phyloP scores from a whole-genome alignment of 2,329 filamentous ascomycete species.

The Trichoderma gracile region DNA sequence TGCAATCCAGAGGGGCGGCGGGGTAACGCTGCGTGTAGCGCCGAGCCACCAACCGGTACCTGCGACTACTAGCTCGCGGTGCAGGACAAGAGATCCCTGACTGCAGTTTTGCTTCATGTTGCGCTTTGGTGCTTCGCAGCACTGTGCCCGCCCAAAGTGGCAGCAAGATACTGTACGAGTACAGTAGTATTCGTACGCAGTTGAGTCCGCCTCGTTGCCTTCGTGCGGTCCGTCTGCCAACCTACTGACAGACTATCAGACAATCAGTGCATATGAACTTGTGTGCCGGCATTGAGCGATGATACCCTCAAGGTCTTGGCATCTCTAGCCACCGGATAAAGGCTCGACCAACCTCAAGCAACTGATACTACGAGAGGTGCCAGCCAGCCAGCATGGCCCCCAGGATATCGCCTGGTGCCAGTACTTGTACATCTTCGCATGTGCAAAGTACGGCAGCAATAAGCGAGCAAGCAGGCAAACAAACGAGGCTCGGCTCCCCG shows the following conservation, averaged over 20 bases:
- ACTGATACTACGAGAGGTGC: no score
- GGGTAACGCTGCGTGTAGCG: slow-evolving; percentile 21
- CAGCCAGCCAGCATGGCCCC: slow-evolving; percentile 6
- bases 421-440: not conserved
- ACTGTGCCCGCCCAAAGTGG: not conserved
- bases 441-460: not conserved
- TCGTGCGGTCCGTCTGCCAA: no score
- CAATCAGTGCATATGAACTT: not conserved
- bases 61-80: slow-evolving; percentile 5
- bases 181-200: no score
- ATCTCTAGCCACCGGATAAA: slow-evolving; percentile 18
- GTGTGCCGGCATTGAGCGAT: slow-evolving; percentile 7
- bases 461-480: slow-evolving; percentile 16
- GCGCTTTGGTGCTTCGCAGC: not conserved
- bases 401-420: not conserved
- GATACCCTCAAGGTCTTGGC: slow-evolving; percentile 15
- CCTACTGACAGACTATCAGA: no score
- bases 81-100: not conserved
- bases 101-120: not conserved
- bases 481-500: slow-evolving; percentile 4
- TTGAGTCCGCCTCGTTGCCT: no score
- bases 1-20: slow-evolving; percentile 25
- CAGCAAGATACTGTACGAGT: no score
- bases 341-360: not conserved
- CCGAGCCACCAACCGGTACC: slow-evolving; percentile 14